These are phyloP conservation scores for Dendrobium officinale DNA, from an alignment of 106 monocot species.

Conservation along the genomic window DNA sequence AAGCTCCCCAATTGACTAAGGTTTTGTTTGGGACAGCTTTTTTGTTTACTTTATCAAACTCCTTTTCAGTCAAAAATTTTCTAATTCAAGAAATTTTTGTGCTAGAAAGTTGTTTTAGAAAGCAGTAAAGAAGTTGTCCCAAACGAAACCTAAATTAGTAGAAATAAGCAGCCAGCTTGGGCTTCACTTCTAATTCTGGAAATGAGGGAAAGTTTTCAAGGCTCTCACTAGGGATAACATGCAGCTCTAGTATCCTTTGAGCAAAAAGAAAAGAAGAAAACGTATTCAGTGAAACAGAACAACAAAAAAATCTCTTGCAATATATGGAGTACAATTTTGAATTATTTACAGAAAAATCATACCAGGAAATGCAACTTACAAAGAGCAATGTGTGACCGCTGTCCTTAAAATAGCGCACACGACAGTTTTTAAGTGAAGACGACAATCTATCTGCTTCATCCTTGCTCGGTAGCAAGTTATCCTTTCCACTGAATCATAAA, in stretches of 20 bases:
- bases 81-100: too few relatives aligned
- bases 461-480: slow-evolving; percentile 81
- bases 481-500: slow-evolving; percentile 63
- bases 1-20: not conserved
- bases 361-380: slow-evolving; percentile 26
- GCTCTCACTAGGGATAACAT: not conserved
- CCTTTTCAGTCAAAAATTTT: too few relatives aligned
- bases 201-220: not conserved
- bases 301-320: not conserved
- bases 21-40: too few relatives aligned
- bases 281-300: not conserved
- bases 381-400: slow-evolving; percentile 83
- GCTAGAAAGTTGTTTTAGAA: too few relatives aligned
- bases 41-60: too few relatives aligned
- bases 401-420: slow-evolving; percentile 80
- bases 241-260: not conserved
- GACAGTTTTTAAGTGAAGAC: slow-evolving; percentile 57
- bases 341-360: not conserved
- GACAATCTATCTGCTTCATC: slow-evolving; percentile 76
- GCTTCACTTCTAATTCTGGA: not conserved
- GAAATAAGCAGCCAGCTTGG: not conserved
- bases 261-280: slow-evolving; percentile 1
- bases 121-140: too few relatives aligned
- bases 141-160: not conserved
- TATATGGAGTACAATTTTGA: not conserved